These are phyloP conservation scores for Ophiosphaerella korrae DNA, from an alignment of 2,329 filamentous ascomycete genomes.

Conservation along the genomic window DNA sequence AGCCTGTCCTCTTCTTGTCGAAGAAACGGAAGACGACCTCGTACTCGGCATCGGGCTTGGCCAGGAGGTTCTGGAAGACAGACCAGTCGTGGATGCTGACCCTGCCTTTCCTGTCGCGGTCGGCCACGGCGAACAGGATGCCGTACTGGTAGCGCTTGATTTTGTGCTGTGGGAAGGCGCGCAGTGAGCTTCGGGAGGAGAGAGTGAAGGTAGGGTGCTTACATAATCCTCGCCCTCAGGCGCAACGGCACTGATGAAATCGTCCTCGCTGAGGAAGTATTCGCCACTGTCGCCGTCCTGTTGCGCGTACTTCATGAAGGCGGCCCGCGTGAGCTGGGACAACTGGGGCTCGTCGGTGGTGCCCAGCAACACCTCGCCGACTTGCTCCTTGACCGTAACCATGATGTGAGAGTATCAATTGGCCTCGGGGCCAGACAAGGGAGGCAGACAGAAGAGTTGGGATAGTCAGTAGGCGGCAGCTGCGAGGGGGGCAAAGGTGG, in stretches of 20 bases:
- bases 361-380: conserved; percentile 68
- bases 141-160: conserved; percentile 96
- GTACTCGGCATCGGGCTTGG: conserved; percentile 96
- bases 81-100: conserved; percentile 86
- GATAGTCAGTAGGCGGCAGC: conserved; percentile 8
- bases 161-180: conserved; percentile 72
- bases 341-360: conserved; percentile 63
- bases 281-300: conserved; percentile 79
- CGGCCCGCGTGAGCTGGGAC: conserved; percentile 74
- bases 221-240: conserved; percentile 90
- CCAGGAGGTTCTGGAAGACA: conserved; percentile 90
- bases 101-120: conserved; percentile 73
- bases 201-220: conserved; percentile 50
- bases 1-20: conserved; percentile 80
- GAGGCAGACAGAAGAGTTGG: conserved; percentile 10
- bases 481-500: conserved; percentile 15
- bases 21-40: conserved; percentile 98
- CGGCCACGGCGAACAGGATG: conserved; percentile 90
- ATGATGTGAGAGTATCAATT: conserved; percentile 40
- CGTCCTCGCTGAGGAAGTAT: conserved; percentile 77
- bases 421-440: conserved; percentile 17
- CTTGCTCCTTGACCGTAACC: conserved; percentile 71
- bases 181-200: conserved; percentile 36
- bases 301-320: conserved; percentile 76
- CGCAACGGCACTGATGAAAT: conserved; percentile 90